Evolutionary conservation across 768 basidiomycete genomes (phyloP), one percentile per base, ranked within the genome.

Genomic region (Trametes meyenii): DNA sequence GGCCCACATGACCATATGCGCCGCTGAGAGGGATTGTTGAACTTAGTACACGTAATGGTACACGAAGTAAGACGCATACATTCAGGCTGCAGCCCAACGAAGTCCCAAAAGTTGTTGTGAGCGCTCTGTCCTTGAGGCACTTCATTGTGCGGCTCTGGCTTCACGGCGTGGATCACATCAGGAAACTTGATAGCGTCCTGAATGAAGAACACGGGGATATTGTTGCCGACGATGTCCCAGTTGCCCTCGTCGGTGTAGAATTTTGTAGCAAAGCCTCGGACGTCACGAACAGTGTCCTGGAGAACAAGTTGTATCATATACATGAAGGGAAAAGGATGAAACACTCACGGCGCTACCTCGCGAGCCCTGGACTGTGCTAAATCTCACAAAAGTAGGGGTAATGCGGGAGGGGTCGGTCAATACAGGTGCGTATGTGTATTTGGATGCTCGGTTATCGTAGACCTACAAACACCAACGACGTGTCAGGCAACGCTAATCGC

Each of bases 41-140:
- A 51, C 50, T 54, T n/a, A 11, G 35, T 12, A 44, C 16, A 61
- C 16, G 43, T 17, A 19, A 24, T 5, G 12, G 14, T 14, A 24
- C 7, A 2, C 16, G 21, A 21, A 5, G n/a, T n/a, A n/a, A 40
- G 12, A 5, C 5, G 66, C 72, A 52, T 72, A 81, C 86, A 81
- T 69, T 92, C 87, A 0, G 88, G 83, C 67, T 87, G 85, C 33
- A 91, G 77, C 44, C 84, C 83, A 40, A 85, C 85, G 66, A 89
- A 94, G 69, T 94, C 92, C 90, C 91, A 95, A 63, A 93, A 92
- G 67, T 89, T 92, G 75, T 94, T 92, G 69, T 94, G 92, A 1
- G 88, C 86, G 17, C 67, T 75, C 70, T 89, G 87, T 3, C 83
- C 87, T 50, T 82, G 81, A 3, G 88, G 88, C 0, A 90, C 81